Conservation (phyloP, 345 rosid species). For the Salix suchowensis region DNA sequence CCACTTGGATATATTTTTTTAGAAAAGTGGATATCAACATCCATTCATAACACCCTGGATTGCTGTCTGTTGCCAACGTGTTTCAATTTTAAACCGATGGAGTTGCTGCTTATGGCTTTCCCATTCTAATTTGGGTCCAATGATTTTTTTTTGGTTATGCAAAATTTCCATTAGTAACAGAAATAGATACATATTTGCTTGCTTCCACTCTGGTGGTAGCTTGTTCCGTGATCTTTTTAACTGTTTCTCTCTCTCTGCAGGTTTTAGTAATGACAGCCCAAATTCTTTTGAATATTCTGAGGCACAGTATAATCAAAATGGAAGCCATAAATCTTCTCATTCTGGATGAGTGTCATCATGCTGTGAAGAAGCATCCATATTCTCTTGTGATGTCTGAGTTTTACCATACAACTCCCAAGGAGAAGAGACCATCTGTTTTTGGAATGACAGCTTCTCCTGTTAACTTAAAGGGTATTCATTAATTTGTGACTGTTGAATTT, state of each 20-base stretch:
- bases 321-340: slow-evolving; percentile 83
- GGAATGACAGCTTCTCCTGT: slow-evolving; percentile 99
- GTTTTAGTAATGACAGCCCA: slow-evolving; percentile 98
- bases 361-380: slow-evolving; percentile 99
- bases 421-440: slow-evolving; percentile 86
- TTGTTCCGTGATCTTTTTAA: slow-evolving; percentile 8
- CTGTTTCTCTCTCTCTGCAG: slow-evolving; percentile 28
- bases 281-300: slow-evolving; percentile 82
- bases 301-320: slow-evolving; percentile 97
- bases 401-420: slow-evolving; percentile 83
- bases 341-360: slow-evolving; percentile 96
- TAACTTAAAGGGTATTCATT: slow-evolving; percentile 74
- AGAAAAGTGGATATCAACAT: too few relatives aligned
- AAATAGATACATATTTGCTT: not conserved
- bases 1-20: too few relatives aligned
- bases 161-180: too few relatives aligned
- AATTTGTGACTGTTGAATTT: not conserved
- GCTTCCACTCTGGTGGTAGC: not conserved
- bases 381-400: slow-evolving; percentile 98
- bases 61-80: not conserved
- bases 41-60: too few relatives aligned
- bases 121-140: not conserved
- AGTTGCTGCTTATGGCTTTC: not conserved
- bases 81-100: not conserved
- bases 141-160: not conserved